These are phyloP conservation scores for Musa beccarii DNA, from an alignment of 176 grass and related monocot species.

Conservation along the genomic window DNA sequence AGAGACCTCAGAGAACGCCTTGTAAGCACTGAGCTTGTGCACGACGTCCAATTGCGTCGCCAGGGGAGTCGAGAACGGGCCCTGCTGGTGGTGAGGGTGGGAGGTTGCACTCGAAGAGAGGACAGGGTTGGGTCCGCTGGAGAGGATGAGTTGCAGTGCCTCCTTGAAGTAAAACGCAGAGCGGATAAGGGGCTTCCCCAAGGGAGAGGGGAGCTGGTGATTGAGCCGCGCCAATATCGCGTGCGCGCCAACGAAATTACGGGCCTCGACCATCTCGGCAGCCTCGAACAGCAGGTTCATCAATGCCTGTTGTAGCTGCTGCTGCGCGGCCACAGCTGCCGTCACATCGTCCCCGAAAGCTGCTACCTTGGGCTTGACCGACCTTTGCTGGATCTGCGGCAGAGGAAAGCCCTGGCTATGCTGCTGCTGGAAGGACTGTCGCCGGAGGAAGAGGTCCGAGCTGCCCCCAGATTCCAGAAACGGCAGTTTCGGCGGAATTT, in stretches of 20 bases:
- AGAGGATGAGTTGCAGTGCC: slow-evolving; percentile 10
- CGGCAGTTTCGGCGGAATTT: slow-evolving; percentile 1
- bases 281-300: slow-evolving; percentile 53
- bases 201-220: slow-evolving; percentile 75
- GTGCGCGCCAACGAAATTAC: slow-evolving; percentile 61
- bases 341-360: slow-evolving; percentile 13
- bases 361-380: slow-evolving; percentile 27
- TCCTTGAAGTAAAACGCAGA: slow-evolving; percentile 17
- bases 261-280: slow-evolving; percentile 61
- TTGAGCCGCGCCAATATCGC: slow-evolving; percentile 99
- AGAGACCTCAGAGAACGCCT: slow-evolving; percentile 18
- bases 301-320: slow-evolving; percentile 13
- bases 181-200: slow-evolving; percentile 1
- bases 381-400: slow-evolving; percentile 42
- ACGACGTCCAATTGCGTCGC: neutral
- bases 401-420: slow-evolving; percentile 18
- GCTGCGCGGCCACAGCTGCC: slow-evolving; percentile 25
- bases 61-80: neutral
- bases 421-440: slow-evolving; percentile 4
- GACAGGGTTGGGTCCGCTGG: neutral
- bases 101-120: too few species aligned
- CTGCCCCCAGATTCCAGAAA: neutral
- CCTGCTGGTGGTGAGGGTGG: neutral
- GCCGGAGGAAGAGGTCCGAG: slow-evolving; percentile 37
- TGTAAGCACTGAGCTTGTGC: slow-evolving; percentile 6